phyloP scores from a whole-genome alignment of 768 basidiomycete genomes.

The Mycena chlorophos region DNA sequence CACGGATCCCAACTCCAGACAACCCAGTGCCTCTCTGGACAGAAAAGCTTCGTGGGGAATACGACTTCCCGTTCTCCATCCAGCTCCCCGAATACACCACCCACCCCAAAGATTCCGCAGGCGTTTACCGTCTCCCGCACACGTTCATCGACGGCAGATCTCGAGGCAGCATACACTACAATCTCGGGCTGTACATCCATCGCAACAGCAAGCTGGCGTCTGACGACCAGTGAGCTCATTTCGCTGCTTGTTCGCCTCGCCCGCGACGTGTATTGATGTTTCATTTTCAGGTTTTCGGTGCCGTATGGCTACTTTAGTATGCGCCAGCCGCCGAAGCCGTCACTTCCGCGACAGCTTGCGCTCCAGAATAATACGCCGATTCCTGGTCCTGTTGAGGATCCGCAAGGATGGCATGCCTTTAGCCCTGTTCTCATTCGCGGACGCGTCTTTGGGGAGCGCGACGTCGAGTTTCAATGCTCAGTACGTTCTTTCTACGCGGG shows the following conservation, averaged over 20 bases:
- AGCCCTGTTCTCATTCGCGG: slow-evolving; percentile 8
- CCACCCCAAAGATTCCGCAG: background rate
- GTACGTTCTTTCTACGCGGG: background rate
- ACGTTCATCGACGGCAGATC: slow-evolving; percentile 5
- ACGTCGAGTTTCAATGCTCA: slow-evolving; percentile 13
- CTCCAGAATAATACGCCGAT: background rate
- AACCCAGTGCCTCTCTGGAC: slow-evolving; percentile 5
- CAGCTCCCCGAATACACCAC: slow-evolving; percentile 3
- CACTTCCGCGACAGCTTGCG: slow-evolving; percentile 11
- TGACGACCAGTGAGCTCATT: slow-evolving; percentile 7
- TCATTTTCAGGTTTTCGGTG: background rate
- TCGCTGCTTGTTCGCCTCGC: background rate
- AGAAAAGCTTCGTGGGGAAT: slow-evolving; percentile 14
- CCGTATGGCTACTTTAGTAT: slow-evolving; percentile 10
- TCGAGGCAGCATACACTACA: slow-evolving; percentile 1
- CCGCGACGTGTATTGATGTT: background rate
- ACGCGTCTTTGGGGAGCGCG: slow-evolving; percentile 8
- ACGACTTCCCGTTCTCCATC: slow-evolving; percentile 11
- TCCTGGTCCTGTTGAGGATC: slow-evolving; percentile 10
- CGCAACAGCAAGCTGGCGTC: slow-evolving; percentile 5
- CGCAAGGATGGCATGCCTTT: slow-evolving; percentile 14
- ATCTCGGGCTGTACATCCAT: slow-evolving; percentile 8
- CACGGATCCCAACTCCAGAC: background rate
- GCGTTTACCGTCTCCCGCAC: slow-evolving; percentile 14
- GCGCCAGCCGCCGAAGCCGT: slow-evolving; percentile 6